Evolutionary conservation across 164 flowering plant species (phyloP).

Genomic region (Litsea cubeba): DNA sequence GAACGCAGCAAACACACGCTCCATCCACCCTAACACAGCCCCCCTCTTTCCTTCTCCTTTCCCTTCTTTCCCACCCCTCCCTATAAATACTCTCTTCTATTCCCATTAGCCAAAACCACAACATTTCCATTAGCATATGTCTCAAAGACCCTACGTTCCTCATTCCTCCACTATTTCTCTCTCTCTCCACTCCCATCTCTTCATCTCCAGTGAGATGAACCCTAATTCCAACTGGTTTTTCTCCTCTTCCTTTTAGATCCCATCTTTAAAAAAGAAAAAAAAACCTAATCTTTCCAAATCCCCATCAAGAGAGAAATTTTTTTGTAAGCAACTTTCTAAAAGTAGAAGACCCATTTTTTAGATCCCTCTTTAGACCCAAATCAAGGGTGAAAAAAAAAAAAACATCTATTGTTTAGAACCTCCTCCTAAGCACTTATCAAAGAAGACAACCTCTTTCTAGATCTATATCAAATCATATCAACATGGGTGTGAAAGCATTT

Average conservation of each 20-base stretch:
- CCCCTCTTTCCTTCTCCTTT: neutral
- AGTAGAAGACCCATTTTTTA: too few species aligned
- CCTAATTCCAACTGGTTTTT: slow-evolving; percentile 22
- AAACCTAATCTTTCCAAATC: neutral
- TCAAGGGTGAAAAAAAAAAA: too few species aligned
- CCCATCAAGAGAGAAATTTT: too few species aligned
- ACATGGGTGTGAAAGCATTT: slow-evolving; percentile 61
- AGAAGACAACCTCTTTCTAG: too few species aligned
- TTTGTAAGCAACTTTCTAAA: too few species aligned
- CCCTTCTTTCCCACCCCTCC: neutral
- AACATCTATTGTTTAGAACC: neutral
- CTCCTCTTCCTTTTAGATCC: neutral
- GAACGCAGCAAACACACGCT: neutral
- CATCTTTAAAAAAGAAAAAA: neutral
- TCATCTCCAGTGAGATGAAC: slow-evolving; percentile 33
- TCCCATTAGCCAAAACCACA: neutral
- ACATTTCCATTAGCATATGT: slow-evolving; percentile 12
- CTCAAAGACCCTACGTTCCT: slow-evolving; percentile 31
- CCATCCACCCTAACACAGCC: neutral
- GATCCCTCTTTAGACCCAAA: too few species aligned
- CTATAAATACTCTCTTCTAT: neutral
- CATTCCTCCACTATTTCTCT: slow-evolving; percentile 25
- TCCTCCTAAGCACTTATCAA: neutral
- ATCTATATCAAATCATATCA: too few species aligned
- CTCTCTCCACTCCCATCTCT: slow-evolving; percentile 29